A percentile compares a stretch with the other conserved stretches of the same genome.
These are phyloP conservation scores for Leccinum fuscescens DNA, from an alignment of 1,284 basidiomycete species.

Conservation along the genomic window DNA sequence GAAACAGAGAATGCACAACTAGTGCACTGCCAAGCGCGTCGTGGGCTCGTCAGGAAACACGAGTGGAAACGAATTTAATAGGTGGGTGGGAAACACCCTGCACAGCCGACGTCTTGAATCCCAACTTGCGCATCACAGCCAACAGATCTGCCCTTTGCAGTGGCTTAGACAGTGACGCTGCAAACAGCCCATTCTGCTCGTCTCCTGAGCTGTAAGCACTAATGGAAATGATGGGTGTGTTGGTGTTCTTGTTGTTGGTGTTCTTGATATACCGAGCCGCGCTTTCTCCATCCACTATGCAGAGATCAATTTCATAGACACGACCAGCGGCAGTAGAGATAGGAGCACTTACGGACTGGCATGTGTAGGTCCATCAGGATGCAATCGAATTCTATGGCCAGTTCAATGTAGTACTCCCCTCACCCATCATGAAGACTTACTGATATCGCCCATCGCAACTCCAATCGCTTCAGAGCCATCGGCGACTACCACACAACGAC, in stretches of 20 bases:
- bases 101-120: too few relatives aligned
- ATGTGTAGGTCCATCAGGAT: too few relatives aligned
- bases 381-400: too few relatives aligned
- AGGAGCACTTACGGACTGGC: too few relatives aligned
- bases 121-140: conserved; percentile 72
- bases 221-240: conserved; percentile 89
- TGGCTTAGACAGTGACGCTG: conserved; percentile 85
- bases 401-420: neutral
- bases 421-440: conserved; percentile 48
- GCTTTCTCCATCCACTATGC: conserved; percentile 82
- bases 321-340: neutral
- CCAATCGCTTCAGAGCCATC: conserved; percentile 97
- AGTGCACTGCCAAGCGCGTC: conserved; percentile 4
- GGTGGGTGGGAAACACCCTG: neutral
- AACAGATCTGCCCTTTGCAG: conserved; percentile 84
- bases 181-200: conserved; percentile 77
- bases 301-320: conserved; percentile 5
- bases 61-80: conserved; percentile 50
- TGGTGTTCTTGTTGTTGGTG: conserved; percentile 88
- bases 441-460: conserved; percentile 94
- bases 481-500: conserved; percentile 89
- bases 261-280: conserved; percentile 92
- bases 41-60: conserved; percentile 27
- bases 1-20: conserved; percentile 28
- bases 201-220: conserved; percentile 79